Percentiles rank a stretch among this genome's conserved stretches.
Conservation (phyloP, 495 filamentous ascomycete species). For the Recurvomyces mirabilis region DNA sequence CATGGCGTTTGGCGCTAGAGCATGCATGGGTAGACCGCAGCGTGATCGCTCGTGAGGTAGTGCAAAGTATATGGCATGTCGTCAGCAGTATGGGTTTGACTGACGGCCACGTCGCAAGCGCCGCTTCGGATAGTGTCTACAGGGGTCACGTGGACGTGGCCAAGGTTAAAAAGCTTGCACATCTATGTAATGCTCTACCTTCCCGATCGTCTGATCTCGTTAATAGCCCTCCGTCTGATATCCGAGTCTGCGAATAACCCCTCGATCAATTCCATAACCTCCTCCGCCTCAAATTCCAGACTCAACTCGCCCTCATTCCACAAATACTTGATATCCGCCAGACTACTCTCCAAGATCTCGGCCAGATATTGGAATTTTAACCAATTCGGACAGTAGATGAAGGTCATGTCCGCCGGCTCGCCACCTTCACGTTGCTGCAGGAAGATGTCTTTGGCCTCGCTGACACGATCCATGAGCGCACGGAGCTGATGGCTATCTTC, state of each 20-base stretch:
- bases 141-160: no score
- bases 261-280: slow-evolving; percentile 78
- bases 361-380: slow-evolving; percentile 78
- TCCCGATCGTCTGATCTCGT: slow-evolving; percentile 50
- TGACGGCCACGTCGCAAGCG: no score
- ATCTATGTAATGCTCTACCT: neutral
- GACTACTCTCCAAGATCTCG: slow-evolving; percentile 79
- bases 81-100: no score
- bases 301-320: slow-evolving; percentile 80
- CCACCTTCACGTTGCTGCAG: slow-evolving; percentile 32
- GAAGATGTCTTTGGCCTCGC: slow-evolving; percentile 63
- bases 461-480: slow-evolving; percentile 58
- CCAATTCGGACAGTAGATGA: slow-evolving; percentile 74
- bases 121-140: no score
- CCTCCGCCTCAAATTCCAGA: slow-evolving; percentile 69
- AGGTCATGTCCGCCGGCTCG: slow-evolving; percentile 42
- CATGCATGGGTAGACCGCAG: no score
- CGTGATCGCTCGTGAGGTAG: no score
- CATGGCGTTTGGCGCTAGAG: no score
- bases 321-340: slow-evolving; percentile 78
- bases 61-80: no score
- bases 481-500: slow-evolving; percentile 74
- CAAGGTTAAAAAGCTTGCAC: no score
- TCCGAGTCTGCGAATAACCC: slow-evolving; percentile 85
- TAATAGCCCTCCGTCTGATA: slow-evolving; percentile 61